Percentiles rank a stretch among this genome's conserved stretches.
Evolutionary conservation across 495 filamentous ascomycete species (phyloP).

Genomic region (Penicillium simplicissimum): DNA sequence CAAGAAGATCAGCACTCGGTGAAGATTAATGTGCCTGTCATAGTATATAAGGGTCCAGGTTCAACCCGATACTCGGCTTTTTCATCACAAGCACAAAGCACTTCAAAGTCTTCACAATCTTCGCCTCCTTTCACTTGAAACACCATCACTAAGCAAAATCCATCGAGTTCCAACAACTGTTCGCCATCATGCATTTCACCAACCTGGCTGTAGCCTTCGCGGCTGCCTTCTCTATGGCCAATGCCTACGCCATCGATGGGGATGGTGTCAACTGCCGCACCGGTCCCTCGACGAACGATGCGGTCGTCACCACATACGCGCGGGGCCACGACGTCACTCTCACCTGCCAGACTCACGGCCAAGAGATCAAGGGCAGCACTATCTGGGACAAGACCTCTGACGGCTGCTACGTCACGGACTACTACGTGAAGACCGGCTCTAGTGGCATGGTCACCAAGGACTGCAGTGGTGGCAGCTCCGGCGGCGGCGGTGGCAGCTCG

Average conservation of each 20-base stretch:
- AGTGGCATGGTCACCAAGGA: conserved; percentile 16
- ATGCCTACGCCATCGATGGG: conserved; percentile 13
- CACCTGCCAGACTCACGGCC: conserved; percentile 17
- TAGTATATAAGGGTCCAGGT: conserved; percentile 15
- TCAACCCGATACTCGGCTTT: conserved; percentile 1
- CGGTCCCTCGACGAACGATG: conserved; percentile 15
- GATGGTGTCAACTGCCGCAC: conserved; percentile 13
- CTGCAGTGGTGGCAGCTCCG: conserved; percentile 16
- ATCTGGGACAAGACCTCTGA: conserved; percentile 23
- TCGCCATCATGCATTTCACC: conserved; percentile 15
- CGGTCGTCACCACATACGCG: conserved; percentile 10
- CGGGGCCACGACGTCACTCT: conserved; percentile 13
- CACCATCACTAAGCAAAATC: not conserved
- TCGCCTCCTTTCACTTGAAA: not conserved
- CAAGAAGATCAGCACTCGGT: not conserved
- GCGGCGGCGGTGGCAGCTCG: conserved; percentile 10
- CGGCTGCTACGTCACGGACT: conserved; percentile 20
- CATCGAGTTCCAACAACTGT: not conserved
- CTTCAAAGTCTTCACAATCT: conserved; percentile 4
- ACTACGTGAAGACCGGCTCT: conserved; percentile 20
- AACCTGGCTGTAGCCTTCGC: conserved; percentile 18
- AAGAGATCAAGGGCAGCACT: conserved; percentile 12
- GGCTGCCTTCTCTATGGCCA: conserved; percentile 18
- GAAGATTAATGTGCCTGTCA: conserved; percentile 5
- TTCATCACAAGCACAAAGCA: conserved; percentile 1